Percentiles rank a stretch among this genome's conserved stretches.
These are phyloP conservation scores for Penicillium sp. DNA, from an alignment of 2,329 filamentous ascomycete genomes.

Conservation along the genomic window DNA sequence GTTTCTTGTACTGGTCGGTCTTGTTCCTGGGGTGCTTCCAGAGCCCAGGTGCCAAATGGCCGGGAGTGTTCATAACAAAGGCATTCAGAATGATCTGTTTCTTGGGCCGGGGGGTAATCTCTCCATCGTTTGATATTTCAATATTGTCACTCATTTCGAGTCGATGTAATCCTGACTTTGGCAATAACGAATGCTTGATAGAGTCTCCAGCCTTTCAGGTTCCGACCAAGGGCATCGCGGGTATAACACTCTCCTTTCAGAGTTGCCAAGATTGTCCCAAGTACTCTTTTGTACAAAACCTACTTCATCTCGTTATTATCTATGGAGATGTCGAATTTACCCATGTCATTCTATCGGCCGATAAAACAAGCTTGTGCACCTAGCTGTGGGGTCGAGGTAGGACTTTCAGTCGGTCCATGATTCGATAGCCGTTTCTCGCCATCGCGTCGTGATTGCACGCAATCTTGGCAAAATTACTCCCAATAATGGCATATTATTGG, in stretches of 20 bases:
- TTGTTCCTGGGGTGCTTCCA: conserved; percentile 37
- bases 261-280: not conserved
- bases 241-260: not conserved
- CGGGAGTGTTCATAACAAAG: conserved; percentile 49
- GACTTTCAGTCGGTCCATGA: conserved; percentile 3
- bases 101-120: not conserved
- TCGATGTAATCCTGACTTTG: not conserved
- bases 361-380: not conserved
- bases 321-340: not conserved
- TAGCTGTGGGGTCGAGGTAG: not conserved
- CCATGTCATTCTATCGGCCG: not conserved
- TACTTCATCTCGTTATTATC: not conserved
- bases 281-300: not conserved
- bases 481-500: not conserved
- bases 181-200: not conserved
- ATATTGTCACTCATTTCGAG: not conserved
- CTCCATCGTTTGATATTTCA: not conserved
- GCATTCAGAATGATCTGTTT: conserved; percentile 49
- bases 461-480: conserved; percentile 9
- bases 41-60: conserved; percentile 45
- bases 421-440: conserved; percentile 9
- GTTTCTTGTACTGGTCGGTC: conserved; percentile 34
- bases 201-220: not conserved
- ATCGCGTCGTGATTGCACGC: conserved; percentile 15
- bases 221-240: not conserved